phyloP scores from a whole-genome alignment of 164 flowering plant species.

The Saururus chinensis region DNA sequence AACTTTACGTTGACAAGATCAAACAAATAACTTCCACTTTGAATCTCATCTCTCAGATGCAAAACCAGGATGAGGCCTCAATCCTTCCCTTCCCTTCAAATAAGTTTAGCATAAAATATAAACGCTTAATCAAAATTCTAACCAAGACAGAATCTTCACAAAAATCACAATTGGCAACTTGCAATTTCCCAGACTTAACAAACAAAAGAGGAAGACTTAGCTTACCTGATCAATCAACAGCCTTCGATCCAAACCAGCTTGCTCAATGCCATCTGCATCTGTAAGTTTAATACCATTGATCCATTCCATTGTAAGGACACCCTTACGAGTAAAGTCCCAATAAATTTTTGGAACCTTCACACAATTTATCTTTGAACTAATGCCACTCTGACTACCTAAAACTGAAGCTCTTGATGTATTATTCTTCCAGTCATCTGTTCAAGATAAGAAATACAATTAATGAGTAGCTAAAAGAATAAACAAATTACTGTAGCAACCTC shows the following conservation, averaged over 20 bases:
- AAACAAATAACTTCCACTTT: no score
- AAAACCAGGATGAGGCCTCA: no score
- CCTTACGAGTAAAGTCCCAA: constrained; percentile 75
- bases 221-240: constrained; percentile 75
- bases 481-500: no score
- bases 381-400: constrained; percentile 4
- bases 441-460: neutral
- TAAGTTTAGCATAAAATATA: no score
- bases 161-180: no score
- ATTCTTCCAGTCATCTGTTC: neutral
- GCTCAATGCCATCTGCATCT: constrained; percentile 45
- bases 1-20: no score
- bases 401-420: neutral
- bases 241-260: constrained; percentile 53
- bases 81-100: no score
- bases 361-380: constrained; percentile 14
- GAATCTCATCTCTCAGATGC: no score
- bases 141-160: no score
- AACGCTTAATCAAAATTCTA: no score
- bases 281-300: constrained; percentile 92
- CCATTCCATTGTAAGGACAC: constrained; percentile 99
- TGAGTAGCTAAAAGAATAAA: no score
- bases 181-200: no score
- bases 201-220: neutral
- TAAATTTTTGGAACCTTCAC: constrained; percentile 85